A percentile compares a stretch with the other conserved stretches of the same genome.
Conservation (phyloP, 495 filamentous ascomycete genomes). For the Friedmanniomyces simplex region DNA sequence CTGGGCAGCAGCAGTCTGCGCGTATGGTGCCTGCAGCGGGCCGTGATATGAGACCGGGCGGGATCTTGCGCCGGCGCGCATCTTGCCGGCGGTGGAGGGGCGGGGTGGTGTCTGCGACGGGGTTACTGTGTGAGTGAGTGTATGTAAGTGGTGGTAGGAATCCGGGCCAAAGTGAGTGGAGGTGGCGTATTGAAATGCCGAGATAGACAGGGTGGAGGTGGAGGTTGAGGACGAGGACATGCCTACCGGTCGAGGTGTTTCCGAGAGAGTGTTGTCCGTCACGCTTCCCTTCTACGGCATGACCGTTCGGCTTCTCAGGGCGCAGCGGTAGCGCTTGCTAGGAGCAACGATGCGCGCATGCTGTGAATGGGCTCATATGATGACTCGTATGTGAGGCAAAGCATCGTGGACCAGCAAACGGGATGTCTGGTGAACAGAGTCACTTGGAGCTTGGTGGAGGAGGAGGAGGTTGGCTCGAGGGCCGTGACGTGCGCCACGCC, state of each 20-base stretch:
- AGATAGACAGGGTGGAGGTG: not conserved
- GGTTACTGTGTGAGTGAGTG: conserved; percentile 3
- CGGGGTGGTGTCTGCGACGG: conserved; percentile 7
- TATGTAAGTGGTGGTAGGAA: not conserved
- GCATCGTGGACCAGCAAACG: not conserved
- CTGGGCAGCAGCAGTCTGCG: conserved; percentile 6
- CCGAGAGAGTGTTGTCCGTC: not conserved
- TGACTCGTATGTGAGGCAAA: not conserved
- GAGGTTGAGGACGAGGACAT: not conserved
- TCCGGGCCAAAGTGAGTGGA: not conserved
- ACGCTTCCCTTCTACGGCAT: not conserved
- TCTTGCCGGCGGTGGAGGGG: conserved; percentile 12
- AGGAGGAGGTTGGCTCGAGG: no score
- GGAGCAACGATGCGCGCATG: not conserved
- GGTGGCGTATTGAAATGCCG: not conserved
- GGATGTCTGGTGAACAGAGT: not conserved
- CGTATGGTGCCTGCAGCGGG: conserved; percentile 14
- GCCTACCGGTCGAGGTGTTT: not conserved
- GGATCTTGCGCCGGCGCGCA: conserved; percentile 6
- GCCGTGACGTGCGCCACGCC: no score
- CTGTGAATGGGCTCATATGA: not conserved
- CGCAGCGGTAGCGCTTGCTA: not conserved
- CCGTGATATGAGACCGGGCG: conserved; percentile 17
- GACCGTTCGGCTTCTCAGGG: not conserved
- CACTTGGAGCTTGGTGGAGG: not conserved